These are phyloP conservation scores for Fusarium incarnatum DNA, from an alignment of 2,329 filamentous ascomycete species.

Conservation along the genomic window DNA sequence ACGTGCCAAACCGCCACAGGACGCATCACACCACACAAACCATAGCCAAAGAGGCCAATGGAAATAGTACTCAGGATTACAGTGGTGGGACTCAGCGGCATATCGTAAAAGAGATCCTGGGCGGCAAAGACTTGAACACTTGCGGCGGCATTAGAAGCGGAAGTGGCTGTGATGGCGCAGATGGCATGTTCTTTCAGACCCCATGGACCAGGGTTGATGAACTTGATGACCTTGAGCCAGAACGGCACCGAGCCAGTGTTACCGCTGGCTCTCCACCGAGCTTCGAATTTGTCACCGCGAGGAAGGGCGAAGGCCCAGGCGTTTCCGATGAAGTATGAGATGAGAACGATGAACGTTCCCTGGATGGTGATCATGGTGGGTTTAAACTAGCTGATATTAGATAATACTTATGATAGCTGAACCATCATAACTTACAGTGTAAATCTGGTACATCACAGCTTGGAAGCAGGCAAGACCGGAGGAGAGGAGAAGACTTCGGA, in stretches of 20 bases:
- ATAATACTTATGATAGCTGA: neutral
- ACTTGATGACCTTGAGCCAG: constrained; percentile 55
- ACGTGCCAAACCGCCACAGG: constrained; percentile 67
- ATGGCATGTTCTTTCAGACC: constrained; percentile 67
- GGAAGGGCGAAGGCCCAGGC: constrained; percentile 55
- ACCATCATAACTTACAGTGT: constrained; percentile 53
- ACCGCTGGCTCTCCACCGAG: constrained; percentile 58
- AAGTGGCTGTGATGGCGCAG: constrained; percentile 65
- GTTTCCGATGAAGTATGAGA: constrained; percentile 67
- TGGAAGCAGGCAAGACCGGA: constrained; percentile 64
- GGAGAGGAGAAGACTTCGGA: constrained; percentile 64
- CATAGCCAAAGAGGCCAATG: constrained; percentile 67
- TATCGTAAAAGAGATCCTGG: constrained; percentile 64
- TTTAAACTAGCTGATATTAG: constrained; percentile 59
- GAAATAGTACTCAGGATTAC: constrained; percentile 63
- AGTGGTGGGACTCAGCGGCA: constrained; percentile 58
- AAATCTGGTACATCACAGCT: constrained; percentile 67
- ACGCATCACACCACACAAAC: constrained; percentile 64
- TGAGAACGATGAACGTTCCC: constrained; percentile 68
- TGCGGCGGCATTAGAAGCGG: constrained; percentile 61
- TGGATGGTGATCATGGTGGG: constrained; percentile 60
- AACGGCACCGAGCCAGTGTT: constrained; percentile 56
- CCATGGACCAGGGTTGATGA: constrained; percentile 65
- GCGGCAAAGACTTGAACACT: constrained; percentile 59
- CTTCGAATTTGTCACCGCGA: constrained; percentile 62